Percentiles rank a stretch among this genome's conserved stretches.
Conservation (phyloP, 208 protist species). For the Phytomonas sp. region DNA sequence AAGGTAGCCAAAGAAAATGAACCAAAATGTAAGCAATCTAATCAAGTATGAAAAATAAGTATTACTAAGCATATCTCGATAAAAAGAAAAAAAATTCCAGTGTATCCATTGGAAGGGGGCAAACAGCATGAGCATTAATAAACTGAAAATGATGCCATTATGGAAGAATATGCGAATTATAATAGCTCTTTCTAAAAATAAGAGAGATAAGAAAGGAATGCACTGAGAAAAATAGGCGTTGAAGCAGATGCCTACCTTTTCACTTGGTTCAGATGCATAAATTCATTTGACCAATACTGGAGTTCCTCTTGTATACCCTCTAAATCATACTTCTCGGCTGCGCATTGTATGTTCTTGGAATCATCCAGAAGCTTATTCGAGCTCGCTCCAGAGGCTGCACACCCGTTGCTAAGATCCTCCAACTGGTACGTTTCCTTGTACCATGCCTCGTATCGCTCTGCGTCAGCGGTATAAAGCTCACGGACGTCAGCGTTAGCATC, state of each 20-base stretch:
- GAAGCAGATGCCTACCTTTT: background rate
- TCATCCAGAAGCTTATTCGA: slow-evolving; percentile 55
- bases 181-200: background rate
- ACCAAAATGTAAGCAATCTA: slow-evolving; percentile 15
- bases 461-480: slow-evolving; percentile 40
- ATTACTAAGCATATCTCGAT: background rate
- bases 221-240: slow-evolving; percentile 7
- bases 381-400: slow-evolving; percentile 47
- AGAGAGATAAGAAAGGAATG: slow-evolving; percentile 7
- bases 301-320: slow-evolving; percentile 45
- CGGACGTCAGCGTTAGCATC: slow-evolving; percentile 51
- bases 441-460: slow-evolving; percentile 69
- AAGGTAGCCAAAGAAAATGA: background rate
- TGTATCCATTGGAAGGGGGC: background rate
- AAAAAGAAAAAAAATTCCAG: slow-evolving; percentile 5
- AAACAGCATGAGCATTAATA: background rate
- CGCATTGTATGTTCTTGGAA: slow-evolving; percentile 31
- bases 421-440: slow-evolving; percentile 66
- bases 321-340: slow-evolving; percentile 29
- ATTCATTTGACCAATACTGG: slow-evolving; percentile 48
- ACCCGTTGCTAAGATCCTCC: slow-evolving; percentile 55
- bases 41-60: slow-evolving; percentile 10
- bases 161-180: background rate
- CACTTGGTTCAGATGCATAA: slow-evolving; percentile 44
- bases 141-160: background rate